A percentile compares a stretch with the other conserved stretches of the same genome.
These are phyloP conservation scores for Syzygium malaccense DNA, from an alignment of 441 rosid species.

Conservation along the genomic window DNA sequence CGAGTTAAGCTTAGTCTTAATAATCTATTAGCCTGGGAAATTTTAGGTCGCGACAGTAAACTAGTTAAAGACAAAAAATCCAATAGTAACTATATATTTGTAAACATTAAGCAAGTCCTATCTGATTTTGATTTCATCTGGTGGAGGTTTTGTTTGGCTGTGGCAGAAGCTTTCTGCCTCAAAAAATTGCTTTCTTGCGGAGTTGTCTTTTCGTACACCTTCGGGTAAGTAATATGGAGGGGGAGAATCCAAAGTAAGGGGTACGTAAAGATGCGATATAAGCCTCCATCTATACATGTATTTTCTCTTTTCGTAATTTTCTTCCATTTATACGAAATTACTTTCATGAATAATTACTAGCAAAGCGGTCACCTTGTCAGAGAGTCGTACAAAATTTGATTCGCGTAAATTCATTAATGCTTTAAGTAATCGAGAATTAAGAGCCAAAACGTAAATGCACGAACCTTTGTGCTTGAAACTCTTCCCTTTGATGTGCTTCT, in stretches of 20 bases:
- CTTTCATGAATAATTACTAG: background rate
- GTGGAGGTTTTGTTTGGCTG: background rate
- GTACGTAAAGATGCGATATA: background rate
- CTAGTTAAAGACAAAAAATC: background rate
- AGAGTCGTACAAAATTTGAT: background rate
- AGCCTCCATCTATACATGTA: background rate
- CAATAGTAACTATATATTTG: background rate
- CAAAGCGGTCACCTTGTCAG: background rate
- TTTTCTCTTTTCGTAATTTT: background rate
- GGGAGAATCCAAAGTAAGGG: background rate
- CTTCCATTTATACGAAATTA: background rate
- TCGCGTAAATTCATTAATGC: background rate
- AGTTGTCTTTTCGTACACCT: background rate
- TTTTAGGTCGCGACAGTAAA: no score
- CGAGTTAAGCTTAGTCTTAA: no score
- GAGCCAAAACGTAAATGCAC: background rate
- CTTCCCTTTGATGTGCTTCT: background rate
- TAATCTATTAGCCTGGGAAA: no score
- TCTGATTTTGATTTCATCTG: background rate
- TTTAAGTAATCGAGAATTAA: background rate
- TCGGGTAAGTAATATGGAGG: background rate
- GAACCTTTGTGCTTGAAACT: background rate
- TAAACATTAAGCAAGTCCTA: background rate
- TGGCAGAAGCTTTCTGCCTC: background rate
- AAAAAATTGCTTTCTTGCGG: background rate